phyloP scores from a whole-genome alignment of 495 filamentous ascomycete genomes.

The Penicillium pulvis region DNA sequence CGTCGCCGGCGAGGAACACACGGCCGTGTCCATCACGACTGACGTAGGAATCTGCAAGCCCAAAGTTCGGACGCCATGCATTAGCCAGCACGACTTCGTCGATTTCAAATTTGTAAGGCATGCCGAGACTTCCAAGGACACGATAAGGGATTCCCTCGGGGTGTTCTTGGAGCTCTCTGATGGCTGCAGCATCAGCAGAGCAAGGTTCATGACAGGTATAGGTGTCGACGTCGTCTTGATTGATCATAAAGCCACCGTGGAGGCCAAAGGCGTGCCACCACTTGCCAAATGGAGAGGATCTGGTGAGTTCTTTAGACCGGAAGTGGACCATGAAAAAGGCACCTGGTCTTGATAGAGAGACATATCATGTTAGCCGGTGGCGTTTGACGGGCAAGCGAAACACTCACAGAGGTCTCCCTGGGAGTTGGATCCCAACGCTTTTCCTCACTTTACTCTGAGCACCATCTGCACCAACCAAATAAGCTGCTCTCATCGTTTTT shows the following conservation, averaged over 20 bases:
- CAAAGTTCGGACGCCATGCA: constrained; percentile 2
- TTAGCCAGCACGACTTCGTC: not conserved
- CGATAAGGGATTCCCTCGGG: constrained; percentile 25
- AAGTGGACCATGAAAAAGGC: not conserved
- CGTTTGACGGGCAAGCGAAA: not conserved
- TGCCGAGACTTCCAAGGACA: constrained; percentile 24
- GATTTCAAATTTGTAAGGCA: not conserved
- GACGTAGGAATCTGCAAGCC: constrained; percentile 4
- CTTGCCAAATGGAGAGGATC: not conserved
- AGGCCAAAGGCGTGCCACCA: not conserved
- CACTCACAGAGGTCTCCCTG: not conserved
- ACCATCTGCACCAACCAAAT: not conserved
- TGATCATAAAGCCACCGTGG: not conserved
- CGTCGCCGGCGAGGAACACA: constrained; percentile 57
- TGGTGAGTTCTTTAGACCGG: not conserved
- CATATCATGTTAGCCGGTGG: not conserved
- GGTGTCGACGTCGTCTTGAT: constrained; percentile 19
- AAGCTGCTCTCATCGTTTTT: not conserved
- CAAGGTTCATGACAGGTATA: constrained; percentile 31
- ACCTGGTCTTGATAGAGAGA: not conserved
- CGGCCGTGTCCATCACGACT: not conserved
- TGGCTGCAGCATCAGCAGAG: constrained; percentile 3
- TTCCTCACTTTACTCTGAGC: not conserved
- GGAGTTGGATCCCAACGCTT: not conserved
- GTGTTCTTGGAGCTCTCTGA: constrained; percentile 10